Conservation (phyloP, 192 early-diverging fungal genomes). For the Coemansia sp. region DNA sequence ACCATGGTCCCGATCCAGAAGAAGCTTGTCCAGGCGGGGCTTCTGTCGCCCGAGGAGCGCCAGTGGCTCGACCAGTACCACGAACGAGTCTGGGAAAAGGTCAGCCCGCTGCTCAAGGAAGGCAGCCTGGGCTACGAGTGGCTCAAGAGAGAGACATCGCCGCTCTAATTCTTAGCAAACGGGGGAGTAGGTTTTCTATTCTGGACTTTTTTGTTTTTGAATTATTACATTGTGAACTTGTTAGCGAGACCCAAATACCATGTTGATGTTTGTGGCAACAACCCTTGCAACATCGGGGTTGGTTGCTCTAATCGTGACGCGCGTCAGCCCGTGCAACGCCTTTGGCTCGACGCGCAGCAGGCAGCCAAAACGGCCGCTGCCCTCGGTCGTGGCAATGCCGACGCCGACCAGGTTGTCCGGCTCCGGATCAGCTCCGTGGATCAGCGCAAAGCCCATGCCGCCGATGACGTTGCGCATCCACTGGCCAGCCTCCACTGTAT, state of each 20-base stretch:
- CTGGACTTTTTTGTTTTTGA: too few relatives aligned
- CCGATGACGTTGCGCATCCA: slow-evolving; percentile 59
- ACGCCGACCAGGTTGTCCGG: slow-evolving; percentile 87
- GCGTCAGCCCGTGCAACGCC: slow-evolving; percentile 79
- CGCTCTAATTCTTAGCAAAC: slow-evolving; percentile 32
- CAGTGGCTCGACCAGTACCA: slow-evolving; percentile 92
- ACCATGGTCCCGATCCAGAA: slow-evolving; percentile 88
- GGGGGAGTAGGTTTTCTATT: too few relatives aligned
- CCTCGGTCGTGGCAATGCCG: slow-evolving; percentile 76
- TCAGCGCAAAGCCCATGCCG: slow-evolving; percentile 72
- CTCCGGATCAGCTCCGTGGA: slow-evolving; percentile 85
- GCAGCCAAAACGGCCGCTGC: slow-evolving; percentile 84
- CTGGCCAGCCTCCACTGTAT: slow-evolving; percentile 48
- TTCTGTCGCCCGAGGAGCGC: slow-evolving; percentile 73
- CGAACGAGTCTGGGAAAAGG: slow-evolving; percentile 67
- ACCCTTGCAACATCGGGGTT: slow-evolving; percentile 70
- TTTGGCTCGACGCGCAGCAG: slow-evolving; percentile 88
- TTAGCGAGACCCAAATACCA: slow-evolving; percentile 37
- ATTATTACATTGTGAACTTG: not conserved
- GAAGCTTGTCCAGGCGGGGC: slow-evolving; percentile 69
- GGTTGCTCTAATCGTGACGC: slow-evolving; percentile 86
- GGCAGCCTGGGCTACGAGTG: slow-evolving; percentile 69
- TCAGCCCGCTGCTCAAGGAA: slow-evolving; percentile 74
- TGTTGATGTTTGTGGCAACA: slow-evolving; percentile 34
- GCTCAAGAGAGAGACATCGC: slow-evolving; percentile 78